Percentiles rank a stretch among this genome's conserved stretches.
These are phyloP conservation scores for Lepiota subincarnata DNA, from an alignment of 768 basidiomycete genomes.

Conservation along the genomic window DNA sequence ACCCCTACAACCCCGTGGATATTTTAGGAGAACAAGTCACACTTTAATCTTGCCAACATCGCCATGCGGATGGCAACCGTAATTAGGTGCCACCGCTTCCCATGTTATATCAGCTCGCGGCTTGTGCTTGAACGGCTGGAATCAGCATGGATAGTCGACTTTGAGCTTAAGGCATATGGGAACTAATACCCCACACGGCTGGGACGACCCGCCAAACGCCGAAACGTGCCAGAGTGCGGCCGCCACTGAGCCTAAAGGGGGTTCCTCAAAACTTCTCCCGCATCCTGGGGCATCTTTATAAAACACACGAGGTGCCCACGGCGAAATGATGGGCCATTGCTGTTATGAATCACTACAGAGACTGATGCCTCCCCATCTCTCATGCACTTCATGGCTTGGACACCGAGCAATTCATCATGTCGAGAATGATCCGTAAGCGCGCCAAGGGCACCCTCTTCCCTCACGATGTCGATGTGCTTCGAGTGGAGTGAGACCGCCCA, in stretches of 20 bases:
- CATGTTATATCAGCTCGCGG: conserved; percentile 6
- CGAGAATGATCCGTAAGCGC: conserved; percentile 7
- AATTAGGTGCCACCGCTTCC: conserved; percentile 10
- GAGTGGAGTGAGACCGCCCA: not conserved
- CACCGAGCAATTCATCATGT: conserved; percentile 6
- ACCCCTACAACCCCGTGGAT: conserved; percentile 12
- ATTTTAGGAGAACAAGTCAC: conserved; percentile 14
- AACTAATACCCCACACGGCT: not conserved
- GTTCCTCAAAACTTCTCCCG: not conserved
- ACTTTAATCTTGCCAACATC: conserved; percentile 12
- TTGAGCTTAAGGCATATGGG: not conserved
- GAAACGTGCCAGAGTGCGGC: conserved; percentile 6
- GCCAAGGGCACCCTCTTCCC: not conserved
- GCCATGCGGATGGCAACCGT: conserved; percentile 13
- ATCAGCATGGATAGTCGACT: not conserved
- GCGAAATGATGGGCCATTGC: conserved; percentile 7
- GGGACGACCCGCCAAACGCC: not conserved
- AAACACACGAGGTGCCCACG: conserved; percentile 13
- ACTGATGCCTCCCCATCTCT: conserved; percentile 10
- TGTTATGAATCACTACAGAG: conserved; percentile 7
- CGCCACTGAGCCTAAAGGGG: conserved; percentile 3
- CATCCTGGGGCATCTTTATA: not conserved
- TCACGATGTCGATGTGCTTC: too few relatives aligned
- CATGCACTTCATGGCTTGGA: not conserved
- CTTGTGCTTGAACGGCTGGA: not conserved